A percentile compares a stretch with the other conserved stretches of the same genome.
phyloP scores from a whole-genome alignment of 352 stramenopile species.

The Globisporangium splendens region DNA sequence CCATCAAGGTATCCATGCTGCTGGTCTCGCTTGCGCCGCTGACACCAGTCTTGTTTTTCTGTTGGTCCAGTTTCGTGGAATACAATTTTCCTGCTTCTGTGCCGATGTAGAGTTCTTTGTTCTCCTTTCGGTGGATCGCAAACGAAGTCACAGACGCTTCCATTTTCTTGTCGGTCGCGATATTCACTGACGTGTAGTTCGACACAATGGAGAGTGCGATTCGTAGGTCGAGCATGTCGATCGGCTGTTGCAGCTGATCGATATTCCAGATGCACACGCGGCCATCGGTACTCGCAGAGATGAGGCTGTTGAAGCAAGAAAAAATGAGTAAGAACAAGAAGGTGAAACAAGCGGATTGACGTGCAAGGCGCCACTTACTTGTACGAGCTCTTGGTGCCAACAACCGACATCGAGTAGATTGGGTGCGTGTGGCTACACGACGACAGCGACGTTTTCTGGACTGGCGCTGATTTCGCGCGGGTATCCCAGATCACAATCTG shows the following conservation, averaged over 20 bases:
- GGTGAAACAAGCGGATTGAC: not conserved
- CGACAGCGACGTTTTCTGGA: conserved; percentile 83
- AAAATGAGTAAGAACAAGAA: conserved; percentile 4
- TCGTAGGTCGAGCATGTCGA: conserved; percentile 82
- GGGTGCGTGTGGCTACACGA: conserved; percentile 82
- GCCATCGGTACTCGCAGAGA: conserved; percentile 83
- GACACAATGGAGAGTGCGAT: conserved; percentile 79
- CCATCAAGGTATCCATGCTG: conserved; percentile 4
- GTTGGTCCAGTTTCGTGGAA: conserved; percentile 65
- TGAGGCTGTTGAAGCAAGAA: conserved; percentile 40
- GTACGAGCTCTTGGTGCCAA: conserved; percentile 79
- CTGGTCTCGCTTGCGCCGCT: conserved; percentile 14
- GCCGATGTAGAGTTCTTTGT: conserved; percentile 81
- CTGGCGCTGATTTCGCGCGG: conserved; percentile 69
- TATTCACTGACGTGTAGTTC: conserved; percentile 61
- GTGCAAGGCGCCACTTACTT: conserved; percentile 39
- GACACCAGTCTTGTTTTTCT: conserved; percentile 58
- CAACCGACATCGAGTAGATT: conserved; percentile 83
- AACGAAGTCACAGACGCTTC: conserved; percentile 81
- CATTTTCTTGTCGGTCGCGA: conserved; percentile 80
- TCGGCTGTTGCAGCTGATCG: conserved; percentile 76
- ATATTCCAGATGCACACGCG: conserved; percentile 85
- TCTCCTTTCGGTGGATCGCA: conserved; percentile 77
- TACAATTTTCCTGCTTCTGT: conserved; percentile 82
- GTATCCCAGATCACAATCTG: conserved; percentile 88